Conservation (phyloP, 108 stramenopile species). For the Nitzschia sp. region DNA sequence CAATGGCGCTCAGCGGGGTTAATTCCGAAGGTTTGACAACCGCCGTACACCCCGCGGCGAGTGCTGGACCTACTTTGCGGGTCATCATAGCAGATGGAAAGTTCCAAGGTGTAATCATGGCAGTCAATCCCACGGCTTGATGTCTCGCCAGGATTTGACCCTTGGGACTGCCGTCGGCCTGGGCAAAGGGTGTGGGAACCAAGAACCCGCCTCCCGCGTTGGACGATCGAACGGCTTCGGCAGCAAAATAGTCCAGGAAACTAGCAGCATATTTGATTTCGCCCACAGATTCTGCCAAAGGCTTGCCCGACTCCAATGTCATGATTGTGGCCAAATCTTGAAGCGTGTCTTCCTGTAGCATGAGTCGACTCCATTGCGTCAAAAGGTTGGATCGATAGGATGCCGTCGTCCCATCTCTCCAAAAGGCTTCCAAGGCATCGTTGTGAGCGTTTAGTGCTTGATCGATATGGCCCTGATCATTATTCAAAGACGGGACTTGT, state of each 20-base stretch:
- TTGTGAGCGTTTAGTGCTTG: background rate
- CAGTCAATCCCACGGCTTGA: conserved; percentile 88
- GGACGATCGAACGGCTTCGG: conserved; percentile 79
- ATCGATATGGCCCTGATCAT: background rate
- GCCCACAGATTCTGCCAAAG: conserved; percentile 82
- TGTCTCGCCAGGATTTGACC: conserved; percentile 75
- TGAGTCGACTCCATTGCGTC: conserved; percentile 57
- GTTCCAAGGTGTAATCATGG: conserved; percentile 90
- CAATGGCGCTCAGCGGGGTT: conserved; percentile 87
- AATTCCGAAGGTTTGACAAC: conserved; percentile 91
- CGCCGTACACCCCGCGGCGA: conserved; percentile 89
- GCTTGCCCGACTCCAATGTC: conserved; percentile 96
- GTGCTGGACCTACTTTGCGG: conserved; percentile 89
- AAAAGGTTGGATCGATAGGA: conserved; percentile 48
- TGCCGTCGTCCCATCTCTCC: conserved; percentile 74
- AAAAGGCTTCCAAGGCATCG: conserved; percentile 6
- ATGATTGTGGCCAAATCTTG: conserved; percentile 80
- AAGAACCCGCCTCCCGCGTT: conserved; percentile 74
- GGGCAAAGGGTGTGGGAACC: conserved; percentile 61
- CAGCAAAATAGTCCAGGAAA: conserved; percentile 91
- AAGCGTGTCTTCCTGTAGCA: conserved; percentile 35
- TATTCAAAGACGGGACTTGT: conserved; percentile 4
- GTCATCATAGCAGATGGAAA: conserved; percentile 98
- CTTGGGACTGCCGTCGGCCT: conserved; percentile 43
- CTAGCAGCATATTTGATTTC: conserved; percentile 85